Evolutionary conservation across 2,329 filamentous ascomycete genomes (phyloP), one percentile per base, ranked within the genome.

Genomic region (Ceratocystis colombiana): DNA sequence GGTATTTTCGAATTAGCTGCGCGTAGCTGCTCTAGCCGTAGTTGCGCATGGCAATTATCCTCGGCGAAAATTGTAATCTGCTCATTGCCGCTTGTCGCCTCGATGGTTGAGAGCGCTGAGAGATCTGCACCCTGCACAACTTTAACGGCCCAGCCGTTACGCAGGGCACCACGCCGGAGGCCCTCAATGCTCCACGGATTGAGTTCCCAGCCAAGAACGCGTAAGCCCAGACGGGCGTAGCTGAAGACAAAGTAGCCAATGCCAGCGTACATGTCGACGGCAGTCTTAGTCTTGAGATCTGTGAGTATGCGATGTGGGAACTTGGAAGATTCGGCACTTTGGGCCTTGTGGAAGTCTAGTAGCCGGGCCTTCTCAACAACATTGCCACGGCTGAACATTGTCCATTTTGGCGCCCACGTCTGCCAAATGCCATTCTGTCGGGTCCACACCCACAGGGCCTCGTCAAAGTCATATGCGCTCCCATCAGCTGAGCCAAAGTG

Each of bases 241-340:
- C 85, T 88, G 72, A 96, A 96, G 2, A 88, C 84, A 75, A 97
- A 96, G 76, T 96, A 96, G 4, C 93, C 93, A 70, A 96, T 96
- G 0, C 93, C 93, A 0, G 89, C 90, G 76, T 96, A 96, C 68
- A 97, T 77, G 74, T 97, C 93, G 0, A 95, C 82, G 0, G 87
- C 84, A 45, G 61, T 66, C 4, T 8, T 67, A 44, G 25, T 37
- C 28, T n/a, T 25, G 62, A 63, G 44, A 20, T 53, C 41, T 50
- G 55, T 65, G 22, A 44, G 33, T 10, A 57, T 46, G 17, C 55
- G 62, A 25, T 55, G 25, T 33, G 65, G 55, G 46, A 61, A 28
- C 62, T 25, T 8, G 30, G 66, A 45, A 65, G 66, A 44, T n/a
- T 53, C 2, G 44, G 64, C 17, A 17, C 44, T n/a, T 33, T 63